Evolutionary conservation across 257 asterid species (phyloP).

Genomic region (Petrea volubilis): DNA sequence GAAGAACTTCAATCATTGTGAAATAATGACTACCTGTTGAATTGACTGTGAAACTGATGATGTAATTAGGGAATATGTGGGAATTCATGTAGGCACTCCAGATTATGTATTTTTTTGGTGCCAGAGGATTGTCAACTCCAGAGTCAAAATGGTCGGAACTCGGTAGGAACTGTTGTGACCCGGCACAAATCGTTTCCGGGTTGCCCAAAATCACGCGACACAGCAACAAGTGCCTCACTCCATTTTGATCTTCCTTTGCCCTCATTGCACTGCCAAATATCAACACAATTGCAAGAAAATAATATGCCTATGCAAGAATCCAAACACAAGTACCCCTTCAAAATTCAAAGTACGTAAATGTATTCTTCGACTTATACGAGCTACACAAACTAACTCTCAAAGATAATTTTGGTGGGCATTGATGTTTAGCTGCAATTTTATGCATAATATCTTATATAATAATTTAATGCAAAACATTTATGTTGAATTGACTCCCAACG

Average conservation of each 20-base stretch:
- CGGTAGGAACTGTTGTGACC: slow-evolving; percentile 45
- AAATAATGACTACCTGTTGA: background rate
- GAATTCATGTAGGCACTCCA: slow-evolving; percentile 50
- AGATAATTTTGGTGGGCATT: no score
- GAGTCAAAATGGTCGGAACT: slow-evolving; percentile 44
- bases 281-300: background rate
- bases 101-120: slow-evolving; percentile 42
- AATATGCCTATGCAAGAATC: background rate
- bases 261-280: slow-evolving; percentile 30
- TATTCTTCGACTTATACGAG: no score
- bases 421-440: no score
- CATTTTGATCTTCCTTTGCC: slow-evolving; percentile 46
- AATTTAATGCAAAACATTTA: no score
- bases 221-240: slow-evolving; percentile 47
- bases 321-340: background rate
- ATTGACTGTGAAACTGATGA: slow-evolving; percentile 37
- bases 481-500: no score
- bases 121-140: slow-evolving; percentile 41
- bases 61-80: slow-evolving; percentile 43
- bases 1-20: no score
- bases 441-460: background rate
- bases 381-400: background rate
- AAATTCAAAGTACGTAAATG: no score
- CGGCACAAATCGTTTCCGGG: slow-evolving; percentile 34
- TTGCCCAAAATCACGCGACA: slow-evolving; percentile 59